Base-by-base conservation (phyloP, 257 asterid genomes). In the Petunia secreta region DNA sequence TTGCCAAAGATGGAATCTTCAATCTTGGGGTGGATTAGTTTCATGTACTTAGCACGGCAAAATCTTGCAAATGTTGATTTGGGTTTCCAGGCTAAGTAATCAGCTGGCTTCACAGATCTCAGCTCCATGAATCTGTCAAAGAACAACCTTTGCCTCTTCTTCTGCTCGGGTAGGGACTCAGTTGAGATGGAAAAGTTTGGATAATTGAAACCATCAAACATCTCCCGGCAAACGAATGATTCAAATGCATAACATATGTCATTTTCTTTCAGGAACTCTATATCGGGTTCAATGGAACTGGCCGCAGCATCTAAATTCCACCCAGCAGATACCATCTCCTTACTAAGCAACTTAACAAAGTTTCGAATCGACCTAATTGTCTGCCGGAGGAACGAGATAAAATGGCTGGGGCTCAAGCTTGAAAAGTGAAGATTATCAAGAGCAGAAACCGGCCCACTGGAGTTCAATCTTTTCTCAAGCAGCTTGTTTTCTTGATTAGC, bases 281-380 rank as follows among this genome's bases (percentile, higher is more conserved):
- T 84, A 2, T 88, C 91, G 0, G 96, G 93, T 34, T 85, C 86
- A 13, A 95, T 87, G 2, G 92, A 84, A n/a, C 80, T 76, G 16
- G 92, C 99, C 1, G 93, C 97, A 41, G 85, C 85, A 46, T 86
- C 91, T 86, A 95, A 75, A 84, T 92, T 97, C 98, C 97, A 95
- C 41, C 82, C 91, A 0, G 94, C 89, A 63, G 85, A 85, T 57
- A 89, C 92, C 96, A 95, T 89, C 80, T 90, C 95, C 7, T 78
- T 75, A 15, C 83, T 82, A 69, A 94, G 77, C 88, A 88, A 54
- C 34, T 87, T 85, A 15, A 90, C 97, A 79, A 95, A 95, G 83
- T 85, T 82, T 64, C 93, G 90, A 43, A 87, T 48, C 2, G 93
- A 90, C 81, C 91, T 95, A 13, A 85, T 78, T 1, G 95, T 82